phyloP scores from a whole-genome alignment of 1,139 yeast genomes.

The Saccharomyces hybrid region DNA sequence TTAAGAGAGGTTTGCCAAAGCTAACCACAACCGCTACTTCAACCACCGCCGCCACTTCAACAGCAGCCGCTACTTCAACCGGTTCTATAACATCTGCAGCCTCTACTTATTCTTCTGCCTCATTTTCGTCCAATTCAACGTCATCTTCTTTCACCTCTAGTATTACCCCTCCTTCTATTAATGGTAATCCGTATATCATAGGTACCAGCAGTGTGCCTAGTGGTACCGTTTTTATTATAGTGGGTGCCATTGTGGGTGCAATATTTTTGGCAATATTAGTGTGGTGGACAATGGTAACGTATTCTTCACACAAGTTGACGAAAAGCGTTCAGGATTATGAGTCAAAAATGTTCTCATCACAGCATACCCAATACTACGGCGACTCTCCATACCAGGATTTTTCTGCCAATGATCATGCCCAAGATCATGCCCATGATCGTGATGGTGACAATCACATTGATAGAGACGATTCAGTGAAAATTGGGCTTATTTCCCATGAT shows the following conservation, averaged over 20 bases:
- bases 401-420: background rate
- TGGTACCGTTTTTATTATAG: slow-evolving; percentile 75
- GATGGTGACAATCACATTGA: background rate
- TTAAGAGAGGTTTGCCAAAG: slow-evolving; percentile 4
- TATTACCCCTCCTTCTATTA: slow-evolving; percentile 55
- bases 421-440: background rate
- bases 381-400: background rate
- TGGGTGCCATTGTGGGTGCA: slow-evolving; percentile 56
- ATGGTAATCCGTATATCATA: slow-evolving; percentile 55
- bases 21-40: background rate
- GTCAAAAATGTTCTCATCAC: background rate
- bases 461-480: background rate
- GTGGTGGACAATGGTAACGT: slow-evolving; percentile 20
- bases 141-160: slow-evolving; percentile 33
- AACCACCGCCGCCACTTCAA: background rate
- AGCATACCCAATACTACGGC: background rate
- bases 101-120: slow-evolving; percentile 34
- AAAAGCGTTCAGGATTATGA: slow-evolving; percentile 7
- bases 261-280: slow-evolving; percentile 21
- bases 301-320: slow-evolving; percentile 16
- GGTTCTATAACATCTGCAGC: slow-evolving; percentile 2
- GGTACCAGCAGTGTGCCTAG: slow-evolving; percentile 42
- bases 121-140: background rate
- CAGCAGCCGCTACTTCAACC: slow-evolving; percentile 11
- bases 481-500: background rate